phyloP scores from a whole-genome alignment of 2,329 filamentous ascomycete genomes.

The Nemania sp. region DNA sequence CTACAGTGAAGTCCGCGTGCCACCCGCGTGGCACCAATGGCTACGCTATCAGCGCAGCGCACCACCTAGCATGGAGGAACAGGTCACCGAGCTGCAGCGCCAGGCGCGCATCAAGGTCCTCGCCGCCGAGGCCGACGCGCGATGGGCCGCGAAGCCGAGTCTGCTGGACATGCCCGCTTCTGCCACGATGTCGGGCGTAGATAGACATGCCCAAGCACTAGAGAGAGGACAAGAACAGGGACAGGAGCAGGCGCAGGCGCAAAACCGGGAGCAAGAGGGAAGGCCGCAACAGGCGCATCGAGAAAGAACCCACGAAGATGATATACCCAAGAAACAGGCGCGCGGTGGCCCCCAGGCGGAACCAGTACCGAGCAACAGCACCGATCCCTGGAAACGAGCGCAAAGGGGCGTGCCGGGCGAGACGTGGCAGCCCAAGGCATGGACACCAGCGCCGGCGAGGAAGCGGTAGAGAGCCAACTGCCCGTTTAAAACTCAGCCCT shows the following conservation, averaged over 20 bases:
- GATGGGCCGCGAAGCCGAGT: conserved; percentile 71
- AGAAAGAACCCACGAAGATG: conserved; percentile 20
- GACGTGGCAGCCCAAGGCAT: conserved; percentile 75
- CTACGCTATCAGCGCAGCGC: conserved; percentile 68
- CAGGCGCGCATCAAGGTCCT: conserved; percentile 66
- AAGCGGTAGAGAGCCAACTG: conserved; percentile 40
- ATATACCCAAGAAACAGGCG: conserved; percentile 32
- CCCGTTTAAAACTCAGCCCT: no score
- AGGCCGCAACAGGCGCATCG: not conserved
- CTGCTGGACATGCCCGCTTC: conserved; percentile 49
- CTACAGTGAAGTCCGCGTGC: conserved; percentile 66
- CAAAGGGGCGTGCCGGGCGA: conserved; percentile 68
- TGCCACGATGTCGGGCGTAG: not conserved
- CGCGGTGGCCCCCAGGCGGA: conserved; percentile 41
- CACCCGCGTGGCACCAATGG: conserved; percentile 77
- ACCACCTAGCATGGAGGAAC: conserved; percentile 69
- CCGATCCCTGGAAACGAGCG: conserved; percentile 70
- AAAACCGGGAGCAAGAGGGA: not conserved
- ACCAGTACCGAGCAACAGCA: not conserved
- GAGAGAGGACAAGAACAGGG: not conserved
- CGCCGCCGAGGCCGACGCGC: conserved; percentile 71
- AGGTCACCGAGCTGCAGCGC: conserved; percentile 64
- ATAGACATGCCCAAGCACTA: not conserved
- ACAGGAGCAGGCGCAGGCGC: conserved; percentile 6
- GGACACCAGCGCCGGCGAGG: conserved; percentile 62